These are phyloP conservation scores for Pelargonium nanum DNA, from an alignment of 345 rosid species.

Conservation along the genomic window DNA sequence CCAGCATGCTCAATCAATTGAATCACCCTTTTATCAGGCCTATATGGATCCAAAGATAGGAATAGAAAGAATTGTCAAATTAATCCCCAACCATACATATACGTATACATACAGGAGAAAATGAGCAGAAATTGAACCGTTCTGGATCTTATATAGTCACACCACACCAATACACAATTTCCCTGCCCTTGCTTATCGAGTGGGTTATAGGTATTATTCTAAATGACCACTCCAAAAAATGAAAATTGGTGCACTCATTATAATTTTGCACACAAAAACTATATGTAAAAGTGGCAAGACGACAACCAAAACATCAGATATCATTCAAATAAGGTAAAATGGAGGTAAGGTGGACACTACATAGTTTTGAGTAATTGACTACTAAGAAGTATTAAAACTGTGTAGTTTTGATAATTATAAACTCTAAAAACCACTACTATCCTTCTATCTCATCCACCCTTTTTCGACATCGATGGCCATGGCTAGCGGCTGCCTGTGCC, in stretches of 20 bases:
- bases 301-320: too few species aligned
- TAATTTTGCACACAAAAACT: too few species aligned
- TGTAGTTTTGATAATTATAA: too few species aligned
- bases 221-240: background rate
- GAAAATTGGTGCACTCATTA: background rate
- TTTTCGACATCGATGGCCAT: too few species aligned
- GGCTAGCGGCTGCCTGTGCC: too few species aligned
- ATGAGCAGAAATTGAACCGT: background rate
- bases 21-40: constrained; percentile 79
- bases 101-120: background rate
- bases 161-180: background rate
- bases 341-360: too few species aligned
- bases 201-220: background rate
- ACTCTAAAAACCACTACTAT: too few species aligned
- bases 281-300: too few species aligned
- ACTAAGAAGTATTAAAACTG: too few species aligned
- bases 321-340: too few species aligned
- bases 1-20: constrained; percentile 67
- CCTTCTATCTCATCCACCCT: too few species aligned
- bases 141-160: background rate
- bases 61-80: background rate
- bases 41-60: constrained; percentile 12
- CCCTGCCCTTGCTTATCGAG: background rate
- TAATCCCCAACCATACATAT: background rate
- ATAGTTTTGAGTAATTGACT: too few species aligned